Conservation (phyloP, 345 rosid genomes). For the Brassica carinata region DNA sequence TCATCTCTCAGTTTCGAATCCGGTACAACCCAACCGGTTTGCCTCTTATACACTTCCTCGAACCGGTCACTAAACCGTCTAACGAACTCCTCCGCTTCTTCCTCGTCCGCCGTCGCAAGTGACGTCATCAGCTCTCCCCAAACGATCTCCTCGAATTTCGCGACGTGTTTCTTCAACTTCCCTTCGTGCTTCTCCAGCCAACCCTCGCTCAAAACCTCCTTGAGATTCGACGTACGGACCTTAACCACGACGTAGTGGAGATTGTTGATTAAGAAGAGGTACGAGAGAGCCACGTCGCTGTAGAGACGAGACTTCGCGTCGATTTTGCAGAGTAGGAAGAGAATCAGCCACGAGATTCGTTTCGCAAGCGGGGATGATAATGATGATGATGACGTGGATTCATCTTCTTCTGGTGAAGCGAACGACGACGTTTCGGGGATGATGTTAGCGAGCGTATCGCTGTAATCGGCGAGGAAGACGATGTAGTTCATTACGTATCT, state of each 20-base stretch:
- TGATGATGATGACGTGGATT: neutral
- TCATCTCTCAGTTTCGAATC: constrained; percentile 62
- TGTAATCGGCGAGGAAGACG: constrained; percentile 64
- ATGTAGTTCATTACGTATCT: constrained; percentile 58
- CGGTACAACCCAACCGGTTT: constrained; percentile 60
- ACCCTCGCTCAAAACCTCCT: constrained; percentile 53
- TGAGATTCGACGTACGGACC: constrained; percentile 57
- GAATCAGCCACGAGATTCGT: constrained; percentile 65
- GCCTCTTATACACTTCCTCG: constrained; percentile 59
- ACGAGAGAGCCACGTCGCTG: constrained; percentile 64
- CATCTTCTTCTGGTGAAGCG: constrained; percentile 3
- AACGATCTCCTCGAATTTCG: constrained; percentile 63
- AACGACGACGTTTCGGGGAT: constrained; percentile 43
- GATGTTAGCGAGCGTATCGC: constrained; percentile 44
- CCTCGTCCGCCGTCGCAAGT: constrained; percentile 42
- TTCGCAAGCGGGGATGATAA: constrained; percentile 34
- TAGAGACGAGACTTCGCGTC: constrained; percentile 63
- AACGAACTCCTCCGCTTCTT: constrained; percentile 39
- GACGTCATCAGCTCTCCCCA: constrained; percentile 58
- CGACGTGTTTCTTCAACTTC: constrained; percentile 55
- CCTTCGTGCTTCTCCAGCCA: constrained; percentile 65
- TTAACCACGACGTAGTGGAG: constrained; percentile 70
- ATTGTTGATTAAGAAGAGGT: constrained; percentile 75
- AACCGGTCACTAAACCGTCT: constrained; percentile 50
- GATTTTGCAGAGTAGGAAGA: constrained; percentile 74